Evolutionary conservation across 768 basidiomycete genomes (phyloP).

Genomic region (Pulveroboletus sp.): DNA sequence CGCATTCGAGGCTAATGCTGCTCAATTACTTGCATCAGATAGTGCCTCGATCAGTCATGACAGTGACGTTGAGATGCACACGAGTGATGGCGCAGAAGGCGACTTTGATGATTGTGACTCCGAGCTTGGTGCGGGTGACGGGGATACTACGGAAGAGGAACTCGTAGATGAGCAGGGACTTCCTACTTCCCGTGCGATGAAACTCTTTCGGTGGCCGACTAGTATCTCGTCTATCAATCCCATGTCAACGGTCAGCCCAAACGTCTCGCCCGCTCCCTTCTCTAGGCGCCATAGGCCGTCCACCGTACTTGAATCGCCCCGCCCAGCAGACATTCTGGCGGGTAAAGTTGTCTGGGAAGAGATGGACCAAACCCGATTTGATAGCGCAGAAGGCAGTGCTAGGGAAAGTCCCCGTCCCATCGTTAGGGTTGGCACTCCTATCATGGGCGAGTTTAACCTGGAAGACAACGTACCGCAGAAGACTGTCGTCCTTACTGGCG

Average conservation of each 20-base stretch:
- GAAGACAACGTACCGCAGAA: slow-evolving; percentile 14
- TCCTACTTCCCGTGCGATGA: slow-evolving; percentile 74
- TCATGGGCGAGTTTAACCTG: slow-evolving; percentile 40
- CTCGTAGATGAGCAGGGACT: slow-evolving; percentile 73
- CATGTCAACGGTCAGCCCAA: slow-evolving; percentile 67
- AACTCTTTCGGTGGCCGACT: slow-evolving; percentile 64
- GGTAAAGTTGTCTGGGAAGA: slow-evolving; percentile 56
- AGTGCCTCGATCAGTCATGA: slow-evolving; percentile 48
- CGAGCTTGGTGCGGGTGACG: slow-evolving; percentile 53
- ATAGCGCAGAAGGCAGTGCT: slow-evolving; percentile 35
- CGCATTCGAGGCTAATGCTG: slow-evolving; percentile 66
- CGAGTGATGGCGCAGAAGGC: slow-evolving; percentile 30
- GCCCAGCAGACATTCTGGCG: slow-evolving; percentile 66
- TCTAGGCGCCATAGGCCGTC: slow-evolving; percentile 30
- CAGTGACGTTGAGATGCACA: slow-evolving; percentile 50
- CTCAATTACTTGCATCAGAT: slow-evolving; percentile 48
- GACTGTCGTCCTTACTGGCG: slow-evolving; percentile 27
- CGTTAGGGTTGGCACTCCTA: slow-evolving; percentile 22
- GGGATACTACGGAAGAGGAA: slow-evolving; percentile 83
- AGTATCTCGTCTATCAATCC: slow-evolving; percentile 67
- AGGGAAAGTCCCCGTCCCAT: slow-evolving; percentile 19
- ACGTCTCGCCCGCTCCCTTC: slow-evolving; percentile 42
- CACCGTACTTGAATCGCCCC: slow-evolving; percentile 42
- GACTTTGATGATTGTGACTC: slow-evolving; percentile 44
- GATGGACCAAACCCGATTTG: slow-evolving; percentile 37